Evolutionary conservation across 2,329 filamentous ascomycete genomes (phyloP).

Genomic region (Penicillium sp.): DNA sequence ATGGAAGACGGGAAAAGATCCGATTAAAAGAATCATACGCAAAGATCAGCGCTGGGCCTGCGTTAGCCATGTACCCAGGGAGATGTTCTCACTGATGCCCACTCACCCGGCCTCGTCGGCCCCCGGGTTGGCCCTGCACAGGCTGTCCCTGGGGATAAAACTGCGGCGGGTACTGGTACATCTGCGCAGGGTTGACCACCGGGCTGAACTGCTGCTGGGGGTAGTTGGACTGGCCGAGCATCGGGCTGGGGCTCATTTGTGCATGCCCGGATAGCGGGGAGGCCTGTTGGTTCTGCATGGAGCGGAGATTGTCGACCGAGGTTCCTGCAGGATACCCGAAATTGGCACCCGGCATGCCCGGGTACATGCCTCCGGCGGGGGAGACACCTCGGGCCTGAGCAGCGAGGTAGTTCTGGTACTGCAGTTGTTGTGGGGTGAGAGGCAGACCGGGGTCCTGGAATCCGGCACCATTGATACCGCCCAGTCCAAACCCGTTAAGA

Average conservation of each 20-base stretch:
- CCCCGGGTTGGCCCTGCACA: slow-evolving; percentile 45
- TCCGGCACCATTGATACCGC: slow-evolving; percentile 27
- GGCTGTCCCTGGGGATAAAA: slow-evolving; percentile 46
- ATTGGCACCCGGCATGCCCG: slow-evolving; percentile 42
- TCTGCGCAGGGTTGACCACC: slow-evolving; percentile 40
- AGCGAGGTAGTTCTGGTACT: slow-evolving; percentile 55
- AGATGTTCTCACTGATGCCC: neutral
- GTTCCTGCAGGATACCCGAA: slow-evolving; percentile 43
- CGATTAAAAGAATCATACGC: slow-evolving; percentile 28
- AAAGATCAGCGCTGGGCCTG: slow-evolving; percentile 30
- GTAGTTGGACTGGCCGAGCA: slow-evolving; percentile 48
- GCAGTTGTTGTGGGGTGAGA: slow-evolving; percentile 49
- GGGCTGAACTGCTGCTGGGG: slow-evolving; percentile 45
- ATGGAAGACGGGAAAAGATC: slow-evolving; percentile 27
- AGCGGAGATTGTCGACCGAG: slow-evolving; percentile 39
- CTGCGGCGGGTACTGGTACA: slow-evolving; percentile 53
- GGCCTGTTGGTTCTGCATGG: slow-evolving; percentile 37
- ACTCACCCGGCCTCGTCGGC: slow-evolving; percentile 54
- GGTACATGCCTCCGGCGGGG: slow-evolving; percentile 45
- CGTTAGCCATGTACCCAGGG: slow-evolving; percentile 10
- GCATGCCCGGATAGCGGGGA: slow-evolving; percentile 34
- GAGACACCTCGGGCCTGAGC: slow-evolving; percentile 43
- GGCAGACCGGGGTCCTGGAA: slow-evolving; percentile 42
- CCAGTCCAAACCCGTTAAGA: slow-evolving; percentile 28
- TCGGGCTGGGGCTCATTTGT: slow-evolving; percentile 39